Evolutionary conservation across 352 stramenopile species (phyloP), one percentile per base, ranked within the genome.

Genomic region (Phytophthora uliginosa): DNA sequence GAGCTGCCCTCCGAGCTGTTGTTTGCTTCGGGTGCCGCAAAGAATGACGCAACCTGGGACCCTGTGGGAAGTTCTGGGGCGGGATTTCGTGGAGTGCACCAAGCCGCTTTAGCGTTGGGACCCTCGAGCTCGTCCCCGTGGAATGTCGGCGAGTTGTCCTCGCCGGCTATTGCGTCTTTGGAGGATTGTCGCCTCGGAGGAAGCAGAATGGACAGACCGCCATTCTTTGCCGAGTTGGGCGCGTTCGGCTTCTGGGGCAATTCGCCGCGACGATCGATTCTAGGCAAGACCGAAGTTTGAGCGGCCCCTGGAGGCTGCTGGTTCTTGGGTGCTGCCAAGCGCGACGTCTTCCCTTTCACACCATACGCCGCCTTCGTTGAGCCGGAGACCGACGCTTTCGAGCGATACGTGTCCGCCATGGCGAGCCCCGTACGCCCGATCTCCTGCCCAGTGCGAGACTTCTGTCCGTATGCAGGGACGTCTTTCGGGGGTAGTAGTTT

Each of bases 81-180:
- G 12, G 76, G 72, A 62, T 70, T 82, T n/a, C 86, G 79, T 9
- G 84, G 86, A 2, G 86, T 92, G 51, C 78, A 85, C 86, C 84
- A 92, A 6, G 86, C 84, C 4, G 76, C 51, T 71, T 88, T 92
- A 1, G 77, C 63, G 2, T 63, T 71, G 2, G 73, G 69, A 1
- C 74, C 70, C 10, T 74, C 76, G 4, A 71, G 15, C 24, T 77
- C 69, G 10, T 79, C 66, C 7, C 53, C 69, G 26, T 72, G 69
- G 24, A 68, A 85, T 12, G 79, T 85, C 10, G 78, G 79, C 0
- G 77, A 86, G 5, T 26, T 77, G 34, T 86, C 79, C 20, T 66
- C 47, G 4, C 50, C 65, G 6, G 34, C 28, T 13, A 10, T 54
- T 13, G 56, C 7, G 0, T 70, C 45, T 54, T 66, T 76, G n/a